Evolutionary conservation across 1,284 basidiomycete species (phyloP).

Genomic region (Tetrapyrgos nigripes): DNA sequence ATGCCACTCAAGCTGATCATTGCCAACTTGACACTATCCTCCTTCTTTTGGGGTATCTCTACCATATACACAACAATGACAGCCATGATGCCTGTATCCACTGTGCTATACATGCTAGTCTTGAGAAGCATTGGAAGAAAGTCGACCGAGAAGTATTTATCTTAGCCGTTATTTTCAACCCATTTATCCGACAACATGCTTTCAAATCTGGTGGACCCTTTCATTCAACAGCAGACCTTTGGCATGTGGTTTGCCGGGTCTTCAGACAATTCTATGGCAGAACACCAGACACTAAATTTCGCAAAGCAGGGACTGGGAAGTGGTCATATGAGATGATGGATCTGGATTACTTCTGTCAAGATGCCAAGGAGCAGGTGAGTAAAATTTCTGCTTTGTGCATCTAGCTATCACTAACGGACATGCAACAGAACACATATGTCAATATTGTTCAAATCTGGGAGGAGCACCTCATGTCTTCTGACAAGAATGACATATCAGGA

Average conservation of each 20-base stretch:
- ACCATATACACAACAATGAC: constrained; percentile 18
- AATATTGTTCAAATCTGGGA: constrained; percentile 7
- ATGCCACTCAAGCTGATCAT: constrained; percentile 31
- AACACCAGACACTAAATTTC: background rate
- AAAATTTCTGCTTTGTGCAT: background rate
- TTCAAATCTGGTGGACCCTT: constrained; percentile 12
- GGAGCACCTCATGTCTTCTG: background rate
- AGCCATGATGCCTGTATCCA: constrained; percentile 10
- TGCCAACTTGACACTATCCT: constrained; percentile 33
- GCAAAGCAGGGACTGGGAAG: background rate
- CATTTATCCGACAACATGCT: constrained; percentile 21
- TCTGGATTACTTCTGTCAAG: background rate
- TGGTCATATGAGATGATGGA: constrained; percentile 5
- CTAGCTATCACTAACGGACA: background rate
- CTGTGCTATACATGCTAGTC: constrained; percentile 20
- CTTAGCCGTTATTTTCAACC: constrained; percentile 33
- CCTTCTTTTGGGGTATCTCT: constrained; percentile 30
- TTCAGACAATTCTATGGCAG: background rate
- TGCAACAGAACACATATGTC: background rate
- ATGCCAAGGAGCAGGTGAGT: constrained; percentile 1
- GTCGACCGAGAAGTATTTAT: constrained; percentile 35
- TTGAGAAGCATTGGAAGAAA: constrained; percentile 34
- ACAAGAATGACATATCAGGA: background rate
- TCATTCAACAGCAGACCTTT: constrained; percentile 3
- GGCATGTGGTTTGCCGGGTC: constrained; percentile 2